Percentiles rank a stretch among this genome's conserved stretches.
phyloP scores from a whole-genome alignment of 2,329 filamentous ascomycete species.

The Penicillium occitanis region DNA sequence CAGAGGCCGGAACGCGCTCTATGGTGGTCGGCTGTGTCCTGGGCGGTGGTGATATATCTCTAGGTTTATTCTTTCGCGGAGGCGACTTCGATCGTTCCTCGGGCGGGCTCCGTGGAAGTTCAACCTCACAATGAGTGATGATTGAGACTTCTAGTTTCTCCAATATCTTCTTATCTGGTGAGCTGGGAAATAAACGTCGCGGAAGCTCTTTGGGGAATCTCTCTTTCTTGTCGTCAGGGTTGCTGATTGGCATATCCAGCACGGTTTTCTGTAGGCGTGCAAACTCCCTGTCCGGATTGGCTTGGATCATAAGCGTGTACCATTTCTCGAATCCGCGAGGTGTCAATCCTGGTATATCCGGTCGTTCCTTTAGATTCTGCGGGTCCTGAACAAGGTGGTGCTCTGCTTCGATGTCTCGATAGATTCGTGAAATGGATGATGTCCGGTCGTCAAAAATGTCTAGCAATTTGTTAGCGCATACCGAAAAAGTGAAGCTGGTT shows the following conservation, averaged over 20 bases:
- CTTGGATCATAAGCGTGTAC: slow-evolving; percentile 70
- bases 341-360: slow-evolving; percentile 65
- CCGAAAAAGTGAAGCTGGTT: neutral
- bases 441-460: slow-evolving; percentile 57
- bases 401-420: slow-evolving; percentile 54
- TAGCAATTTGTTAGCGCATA: slow-evolving; percentile 26
- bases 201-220: slow-evolving; percentile 77
- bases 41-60: slow-evolving; percentile 16
- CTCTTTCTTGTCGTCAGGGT: slow-evolving; percentile 65
- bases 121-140: slow-evolving; percentile 51
- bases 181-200: slow-evolving; percentile 66
- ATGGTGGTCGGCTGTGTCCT: slow-evolving; percentile 25
- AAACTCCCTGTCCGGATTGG: slow-evolving; percentile 74
- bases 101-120: slow-evolving; percentile 43
- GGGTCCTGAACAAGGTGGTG: slow-evolving; percentile 63
- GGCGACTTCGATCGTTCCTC: slow-evolving; percentile 39
- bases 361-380: slow-evolving; percentile 50
- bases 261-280: slow-evolving; percentile 68
- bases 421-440: slow-evolving; percentile 60
- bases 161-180: slow-evolving; percentile 57
- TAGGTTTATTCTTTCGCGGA: slow-evolving; percentile 12
- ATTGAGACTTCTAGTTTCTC: slow-evolving; percentile 63
- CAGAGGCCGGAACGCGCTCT: slow-evolving; percentile 33
- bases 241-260: slow-evolving; percentile 67
- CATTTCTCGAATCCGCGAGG: slow-evolving; percentile 68